Conservation (phyloP, 169 alveolate species). For the Eimeria maxima region DNA sequence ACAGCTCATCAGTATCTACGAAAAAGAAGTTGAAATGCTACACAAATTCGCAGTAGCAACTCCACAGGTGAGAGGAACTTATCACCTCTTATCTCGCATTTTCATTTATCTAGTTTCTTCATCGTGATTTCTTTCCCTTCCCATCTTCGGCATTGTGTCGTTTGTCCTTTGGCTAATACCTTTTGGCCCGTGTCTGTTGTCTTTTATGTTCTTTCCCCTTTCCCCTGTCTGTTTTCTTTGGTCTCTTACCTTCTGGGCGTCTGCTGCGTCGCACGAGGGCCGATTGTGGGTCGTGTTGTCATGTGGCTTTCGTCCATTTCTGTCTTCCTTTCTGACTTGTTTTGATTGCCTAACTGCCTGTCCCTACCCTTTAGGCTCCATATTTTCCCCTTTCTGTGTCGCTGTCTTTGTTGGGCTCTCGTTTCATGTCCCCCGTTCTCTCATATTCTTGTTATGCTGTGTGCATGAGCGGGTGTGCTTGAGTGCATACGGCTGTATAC, state of each 20-base stretch:
- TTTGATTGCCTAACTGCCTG: not conserved
- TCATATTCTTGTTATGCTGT: too few relatives aligned
- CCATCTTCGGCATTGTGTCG: not conserved
- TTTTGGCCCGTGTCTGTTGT: not conserved
- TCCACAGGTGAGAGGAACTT: slow-evolving; percentile 23
- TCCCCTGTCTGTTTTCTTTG: not conserved
- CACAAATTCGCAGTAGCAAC: slow-evolving; percentile 66
- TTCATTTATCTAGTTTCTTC: not conserved
- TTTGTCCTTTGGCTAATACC: not conserved
- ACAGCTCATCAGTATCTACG: slow-evolving; percentile 91
- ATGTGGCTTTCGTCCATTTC: not conserved
- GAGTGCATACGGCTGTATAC: too few relatives aligned
- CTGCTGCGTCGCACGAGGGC: too few relatives aligned
- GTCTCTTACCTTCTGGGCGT: not conserved
- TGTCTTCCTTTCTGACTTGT: not conserved
- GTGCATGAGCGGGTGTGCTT: too few relatives aligned
- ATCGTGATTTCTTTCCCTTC: not conserved
- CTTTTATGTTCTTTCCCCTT: not conserved
- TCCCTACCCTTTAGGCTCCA: not conserved
- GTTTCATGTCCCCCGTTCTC: not conserved
- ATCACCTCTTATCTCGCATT: not conserved
- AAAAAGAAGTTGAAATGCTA: slow-evolving; percentile 88
- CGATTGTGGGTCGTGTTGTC: not conserved
- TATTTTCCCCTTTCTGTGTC: not conserved
- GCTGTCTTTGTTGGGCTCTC: not conserved